phyloP scores from a whole-genome alignment of 352 stramenopile genomes.

The Phytophthora ohioensis region DNA sequence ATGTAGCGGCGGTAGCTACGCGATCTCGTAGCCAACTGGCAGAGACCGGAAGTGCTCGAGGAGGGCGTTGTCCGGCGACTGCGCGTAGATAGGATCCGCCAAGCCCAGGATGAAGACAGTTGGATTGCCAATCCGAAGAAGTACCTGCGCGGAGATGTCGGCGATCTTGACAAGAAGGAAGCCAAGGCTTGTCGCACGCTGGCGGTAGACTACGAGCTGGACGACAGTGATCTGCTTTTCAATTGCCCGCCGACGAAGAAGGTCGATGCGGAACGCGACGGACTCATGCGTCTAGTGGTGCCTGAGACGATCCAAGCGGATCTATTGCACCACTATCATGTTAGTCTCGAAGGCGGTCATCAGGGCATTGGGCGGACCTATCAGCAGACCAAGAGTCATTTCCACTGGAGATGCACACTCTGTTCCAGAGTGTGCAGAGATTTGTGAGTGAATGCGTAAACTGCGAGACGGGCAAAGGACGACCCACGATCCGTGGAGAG shows the following conservation, averaged over 20 bases:
- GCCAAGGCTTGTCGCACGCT: not conserved
- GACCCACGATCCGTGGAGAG: not conserved
- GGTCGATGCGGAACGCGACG: not conserved
- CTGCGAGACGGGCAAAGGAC: conserved; percentile 4
- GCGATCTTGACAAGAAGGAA: not conserved
- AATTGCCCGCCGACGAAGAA: not conserved
- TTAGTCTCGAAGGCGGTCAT: not conserved
- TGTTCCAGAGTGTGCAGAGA: conserved; percentile 6
- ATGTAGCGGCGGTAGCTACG: too few relatives aligned
- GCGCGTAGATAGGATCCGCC: not conserved
- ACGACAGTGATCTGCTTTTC: not conserved
- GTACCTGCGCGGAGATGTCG: not conserved
- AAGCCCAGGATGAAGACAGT: conserved; percentile 11
- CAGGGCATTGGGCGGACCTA: conserved; percentile 6
- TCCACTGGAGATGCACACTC: conserved; percentile 4
- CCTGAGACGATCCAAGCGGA: conserved; percentile 3
- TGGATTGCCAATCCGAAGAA: conserved; percentile 6
- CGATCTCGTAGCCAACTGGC: too few relatives aligned
- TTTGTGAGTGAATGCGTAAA: conserved; percentile 10
- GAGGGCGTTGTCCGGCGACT: not conserved
- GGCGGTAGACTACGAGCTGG: conserved; percentile 8
- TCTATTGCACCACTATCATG: conserved; percentile 4
- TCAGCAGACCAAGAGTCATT: not conserved
- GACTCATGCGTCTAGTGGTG: not conserved
- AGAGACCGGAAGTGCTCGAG: too few relatives aligned